Percentiles rank a stretch among this genome's conserved stretches.
Conservation (phyloP, 2,329 filamentous ascomycete genomes). For the Colletotrichum lini region DNA sequence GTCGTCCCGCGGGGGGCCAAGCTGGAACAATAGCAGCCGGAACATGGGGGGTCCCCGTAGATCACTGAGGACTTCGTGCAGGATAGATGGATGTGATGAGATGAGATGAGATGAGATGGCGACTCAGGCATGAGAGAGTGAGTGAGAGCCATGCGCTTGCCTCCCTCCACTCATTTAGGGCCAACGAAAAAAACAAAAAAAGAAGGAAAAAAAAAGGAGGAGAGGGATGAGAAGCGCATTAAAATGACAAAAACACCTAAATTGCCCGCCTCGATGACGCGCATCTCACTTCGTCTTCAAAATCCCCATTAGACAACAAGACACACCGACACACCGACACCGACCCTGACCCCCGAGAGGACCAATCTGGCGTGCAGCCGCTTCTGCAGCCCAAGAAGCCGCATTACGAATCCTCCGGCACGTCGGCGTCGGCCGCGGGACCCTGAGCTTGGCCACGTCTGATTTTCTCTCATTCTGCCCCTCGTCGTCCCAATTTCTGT, state of each 20-base stretch:
- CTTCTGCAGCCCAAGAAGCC: slow-evolving; percentile 26
- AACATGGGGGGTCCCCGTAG: slow-evolving; percentile 12
- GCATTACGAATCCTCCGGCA: slow-evolving; percentile 34
- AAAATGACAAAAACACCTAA: neutral
- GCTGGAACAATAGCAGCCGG: slow-evolving; percentile 14
- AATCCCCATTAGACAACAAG: neutral
- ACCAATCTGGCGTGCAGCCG: slow-evolving; percentile 40
- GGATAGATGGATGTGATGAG: neutral
- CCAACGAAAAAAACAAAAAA: too few species aligned
- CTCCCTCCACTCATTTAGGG: too few species aligned
- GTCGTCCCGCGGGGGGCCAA: slow-evolving; percentile 28
- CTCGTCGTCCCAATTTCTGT: slow-evolving; percentile 13
- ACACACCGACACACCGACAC: neutral
- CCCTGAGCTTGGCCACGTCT: neutral
- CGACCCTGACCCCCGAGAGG: too few species aligned
- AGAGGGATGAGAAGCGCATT: neutral
- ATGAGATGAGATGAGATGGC: neutral
- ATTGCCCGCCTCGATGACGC: too few species aligned
- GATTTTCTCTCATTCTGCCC: neutral
- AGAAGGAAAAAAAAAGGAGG: too few species aligned
- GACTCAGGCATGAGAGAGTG: neutral
- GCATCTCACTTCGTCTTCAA: neutral
- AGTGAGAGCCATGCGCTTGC: too few species aligned
- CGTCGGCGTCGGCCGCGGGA: too few species aligned
- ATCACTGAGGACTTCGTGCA: neutral